A percentile compares a stretch with the other conserved stretches of the same genome.
Conservation (phyloP, 495 filamentous ascomycete genomes). For the Recurvomyces mirabilis region DNA sequence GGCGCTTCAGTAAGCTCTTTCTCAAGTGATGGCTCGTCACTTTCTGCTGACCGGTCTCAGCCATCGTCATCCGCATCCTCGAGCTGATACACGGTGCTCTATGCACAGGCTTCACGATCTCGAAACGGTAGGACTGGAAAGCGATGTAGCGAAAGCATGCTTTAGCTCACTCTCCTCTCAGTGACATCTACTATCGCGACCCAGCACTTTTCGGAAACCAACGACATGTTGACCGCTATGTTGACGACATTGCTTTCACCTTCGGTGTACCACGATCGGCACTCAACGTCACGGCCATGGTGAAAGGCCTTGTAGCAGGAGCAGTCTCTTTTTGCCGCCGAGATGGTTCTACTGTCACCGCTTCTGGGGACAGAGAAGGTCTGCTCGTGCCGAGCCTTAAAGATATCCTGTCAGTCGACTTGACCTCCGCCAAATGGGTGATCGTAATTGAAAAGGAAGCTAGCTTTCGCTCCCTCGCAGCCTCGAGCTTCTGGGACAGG, state of each 20-base stretch:
- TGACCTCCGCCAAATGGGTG: constrained; percentile 53
- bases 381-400: constrained; percentile 52
- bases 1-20: constrained; percentile 48
- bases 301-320: constrained; percentile 61
- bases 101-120: constrained; percentile 48
- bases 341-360: constrained; percentile 26
- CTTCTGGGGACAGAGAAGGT: constrained; percentile 39
- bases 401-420: constrained; percentile 42
- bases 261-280: constrained; percentile 49
- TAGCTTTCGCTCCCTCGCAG: constrained; percentile 60
- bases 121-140: constrained; percentile 51
- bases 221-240: constrained; percentile 56
- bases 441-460: constrained; percentile 92
- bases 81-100: constrained; percentile 61
- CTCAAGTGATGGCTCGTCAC: not conserved
- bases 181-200: constrained; percentile 87
- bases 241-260: constrained; percentile 80
- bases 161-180: constrained; percentile 26
- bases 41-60: constrained; percentile 26
- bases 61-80: constrained; percentile 54
- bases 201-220: constrained; percentile 70
- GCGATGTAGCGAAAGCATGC: not conserved
- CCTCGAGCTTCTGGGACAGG: constrained; percentile 40
- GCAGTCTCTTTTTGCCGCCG: constrained; percentile 33
- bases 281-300: constrained; percentile 59